Evolutionary conservation across 2,329 filamentous ascomycete genomes (phyloP), one percentile per base, ranked within the genome.

Genomic region (Colletotrichum eremochloae): DNA sequence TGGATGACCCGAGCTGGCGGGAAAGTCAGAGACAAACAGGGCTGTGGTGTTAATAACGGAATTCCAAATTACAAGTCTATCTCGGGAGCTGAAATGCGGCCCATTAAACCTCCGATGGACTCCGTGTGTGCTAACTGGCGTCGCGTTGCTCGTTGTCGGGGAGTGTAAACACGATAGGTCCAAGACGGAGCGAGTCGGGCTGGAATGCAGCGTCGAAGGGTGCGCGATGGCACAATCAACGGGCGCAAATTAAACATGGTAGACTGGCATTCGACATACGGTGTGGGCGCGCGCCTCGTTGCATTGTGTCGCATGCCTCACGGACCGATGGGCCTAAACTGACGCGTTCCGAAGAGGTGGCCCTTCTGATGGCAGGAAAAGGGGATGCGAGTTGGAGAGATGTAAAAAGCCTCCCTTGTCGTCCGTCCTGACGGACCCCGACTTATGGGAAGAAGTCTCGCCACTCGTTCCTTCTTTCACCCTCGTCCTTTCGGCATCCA

Each of bases 321-420:
- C 15, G 31, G 11, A 42, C 48, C 24, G 46, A 38, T 14, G 46
- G 40, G 11, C 29, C n/a, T 18, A 24, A 3, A 60, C 48, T 18
- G 58, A 68, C 69, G 70, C 66, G 46, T 56, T 53, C 18, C 57
- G 58, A 46, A 31, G 40, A 56, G 53, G 66, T 63, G 68, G 63
- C 63, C 65, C 64, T 63, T 68, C 46, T 44, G 18, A 36, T 20
- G 33, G 36, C 18, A 15, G 65, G 58, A 57, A 67, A 50, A 24
- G 48, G 48, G 44, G 63, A 50, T 55, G 46, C 36, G 44, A 62
- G 42, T 68, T 36, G 40, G 29, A 68, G 38, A 60, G 65, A 65
- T 38, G 66, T 65, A 62, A 70, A 63, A 72, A 44, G 70, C 48
- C 70, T 70, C 70, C 65, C 67, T 72, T 72, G 40, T 24, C 57